Conservation (phyloP, 1,284 basidiomycete genomes). For the Leccinum glutinopallens region DNA sequence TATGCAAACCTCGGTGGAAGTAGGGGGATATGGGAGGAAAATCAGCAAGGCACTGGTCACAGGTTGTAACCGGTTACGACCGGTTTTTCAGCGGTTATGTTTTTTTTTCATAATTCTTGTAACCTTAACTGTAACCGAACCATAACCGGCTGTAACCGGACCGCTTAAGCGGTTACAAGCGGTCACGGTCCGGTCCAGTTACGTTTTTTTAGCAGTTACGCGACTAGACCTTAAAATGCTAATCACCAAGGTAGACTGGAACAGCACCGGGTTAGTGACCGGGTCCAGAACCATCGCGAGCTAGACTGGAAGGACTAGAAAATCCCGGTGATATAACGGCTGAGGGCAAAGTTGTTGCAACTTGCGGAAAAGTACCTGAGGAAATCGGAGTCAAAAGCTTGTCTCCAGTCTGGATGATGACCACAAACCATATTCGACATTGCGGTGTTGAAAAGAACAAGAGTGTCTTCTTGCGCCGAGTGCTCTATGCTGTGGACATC, state of each 20-base stretch:
- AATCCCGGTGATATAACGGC: constrained; percentile 56
- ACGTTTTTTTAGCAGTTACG: no score
- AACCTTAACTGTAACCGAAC: no score
- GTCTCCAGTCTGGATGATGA: background rate
- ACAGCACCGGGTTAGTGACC: constrained; percentile 55
- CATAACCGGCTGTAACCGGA: no score
- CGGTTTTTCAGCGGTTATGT: no score
- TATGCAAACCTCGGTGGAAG: no score
- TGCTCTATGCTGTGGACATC: constrained; percentile 65
- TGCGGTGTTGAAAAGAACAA: constrained; percentile 65
- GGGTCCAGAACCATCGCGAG: constrained; percentile 56
- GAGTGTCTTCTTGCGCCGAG: constrained; percentile 61
- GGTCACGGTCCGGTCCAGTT: no score
- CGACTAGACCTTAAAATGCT: no score
- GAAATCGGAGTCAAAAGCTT: background rate
- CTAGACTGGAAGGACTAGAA: constrained; percentile 69
- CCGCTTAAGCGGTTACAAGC: no score
- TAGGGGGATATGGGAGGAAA: no score
- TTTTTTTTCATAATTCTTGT: no score
- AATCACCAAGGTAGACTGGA: constrained; percentile 60
- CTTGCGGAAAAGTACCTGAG: constrained; percentile 52
- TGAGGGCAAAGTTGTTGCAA: constrained; percentile 62
- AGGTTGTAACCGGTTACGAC: no score
- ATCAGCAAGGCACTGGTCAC: no score
- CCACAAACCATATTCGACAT: constrained; percentile 57